Conservation (phyloP, 441 rosid species). For the Euphorbia celastroides region DNA sequence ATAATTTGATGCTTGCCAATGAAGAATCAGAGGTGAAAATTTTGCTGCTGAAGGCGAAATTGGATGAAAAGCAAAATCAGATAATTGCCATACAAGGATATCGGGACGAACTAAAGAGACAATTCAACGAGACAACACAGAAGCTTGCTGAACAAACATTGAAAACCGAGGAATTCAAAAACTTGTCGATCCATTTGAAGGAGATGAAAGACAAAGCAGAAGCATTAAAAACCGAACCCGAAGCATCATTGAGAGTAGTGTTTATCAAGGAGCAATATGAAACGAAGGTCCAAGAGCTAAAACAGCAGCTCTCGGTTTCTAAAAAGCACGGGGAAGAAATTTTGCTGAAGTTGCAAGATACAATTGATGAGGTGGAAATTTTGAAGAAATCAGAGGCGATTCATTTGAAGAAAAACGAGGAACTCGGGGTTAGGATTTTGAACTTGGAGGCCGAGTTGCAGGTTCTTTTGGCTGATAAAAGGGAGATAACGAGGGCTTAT, state of each 20-base stretch:
- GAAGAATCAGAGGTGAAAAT: slow-evolving; percentile 54
- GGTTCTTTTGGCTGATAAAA: slow-evolving; percentile 51
- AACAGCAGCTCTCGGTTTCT: slow-evolving; percentile 74
- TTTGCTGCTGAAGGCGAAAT: slow-evolving; percentile 47
- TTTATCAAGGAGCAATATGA: slow-evolving; percentile 97
- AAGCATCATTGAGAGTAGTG: slow-evolving; percentile 74
- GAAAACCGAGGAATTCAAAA: slow-evolving; percentile 90
- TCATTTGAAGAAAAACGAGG: slow-evolving; percentile 75
- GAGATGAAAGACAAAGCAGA: slow-evolving; percentile 93
- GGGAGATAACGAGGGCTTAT: slow-evolving; percentile 66
- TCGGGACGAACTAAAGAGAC: slow-evolving; percentile 41
- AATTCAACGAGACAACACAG: slow-evolving; percentile 53
- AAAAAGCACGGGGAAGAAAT: slow-evolving; percentile 91
- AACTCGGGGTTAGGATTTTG: slow-evolving; percentile 60
- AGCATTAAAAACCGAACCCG: slow-evolving; percentile 58
- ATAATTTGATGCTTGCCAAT: slow-evolving; percentile 46
- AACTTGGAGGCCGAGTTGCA: slow-evolving; percentile 76
- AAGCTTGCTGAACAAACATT: slow-evolving; percentile 74
- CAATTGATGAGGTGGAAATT: slow-evolving; percentile 75
- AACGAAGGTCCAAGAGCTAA: slow-evolving; percentile 75
- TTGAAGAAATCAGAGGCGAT: slow-evolving; percentile 77
- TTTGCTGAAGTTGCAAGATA: slow-evolving; percentile 87
- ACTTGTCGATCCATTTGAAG: slow-evolving; percentile 73
- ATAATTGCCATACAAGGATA: slow-evolving; percentile 30
- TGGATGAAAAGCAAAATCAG: slow-evolving; percentile 47